A percentile compares a stretch with the other conserved stretches of the same genome.
Evolutionary conservation across 2,329 filamentous ascomycete genomes (phyloP).

Genomic region (Xylaria hypoxylon): DNA sequence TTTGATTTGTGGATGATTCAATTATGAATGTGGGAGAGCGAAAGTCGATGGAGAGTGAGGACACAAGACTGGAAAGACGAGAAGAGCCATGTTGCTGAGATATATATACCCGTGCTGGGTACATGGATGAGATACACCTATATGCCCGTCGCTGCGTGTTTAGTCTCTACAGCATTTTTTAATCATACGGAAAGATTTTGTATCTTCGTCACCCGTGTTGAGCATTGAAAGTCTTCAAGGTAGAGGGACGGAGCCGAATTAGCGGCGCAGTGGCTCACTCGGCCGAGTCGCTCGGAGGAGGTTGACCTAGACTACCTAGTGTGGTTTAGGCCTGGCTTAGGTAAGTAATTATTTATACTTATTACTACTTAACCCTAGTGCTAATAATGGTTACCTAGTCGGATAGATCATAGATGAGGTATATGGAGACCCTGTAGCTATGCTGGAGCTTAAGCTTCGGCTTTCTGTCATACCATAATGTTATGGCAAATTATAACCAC

Average conservation of each 20-base stretch:
- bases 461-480: no score
- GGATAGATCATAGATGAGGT: no score
- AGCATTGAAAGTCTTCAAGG: background rate
- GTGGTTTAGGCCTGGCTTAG: no score
- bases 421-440: no score
- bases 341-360: no score
- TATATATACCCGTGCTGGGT: slow-evolving; percentile 19
- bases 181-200: background rate
- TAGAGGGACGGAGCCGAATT: slow-evolving; percentile 24
- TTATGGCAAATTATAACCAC: no score
- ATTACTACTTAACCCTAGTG: no score
- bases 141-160: background rate
- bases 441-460: no score
- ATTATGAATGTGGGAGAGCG: background rate
- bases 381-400: no score
- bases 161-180: background rate
- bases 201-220: slow-evolving; percentile 1
- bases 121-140: background rate
- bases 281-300: slow-evolving; percentile 18
- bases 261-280: slow-evolving; percentile 9
- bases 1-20: background rate
- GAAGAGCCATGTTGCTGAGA: background rate
- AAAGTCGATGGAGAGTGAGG: slow-evolving; percentile 1
- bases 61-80: background rate
- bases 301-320: no score